Evolutionary conservation across 768 basidiomycete genomes (phyloP).

Genomic region (Mycena belliarum): DNA sequence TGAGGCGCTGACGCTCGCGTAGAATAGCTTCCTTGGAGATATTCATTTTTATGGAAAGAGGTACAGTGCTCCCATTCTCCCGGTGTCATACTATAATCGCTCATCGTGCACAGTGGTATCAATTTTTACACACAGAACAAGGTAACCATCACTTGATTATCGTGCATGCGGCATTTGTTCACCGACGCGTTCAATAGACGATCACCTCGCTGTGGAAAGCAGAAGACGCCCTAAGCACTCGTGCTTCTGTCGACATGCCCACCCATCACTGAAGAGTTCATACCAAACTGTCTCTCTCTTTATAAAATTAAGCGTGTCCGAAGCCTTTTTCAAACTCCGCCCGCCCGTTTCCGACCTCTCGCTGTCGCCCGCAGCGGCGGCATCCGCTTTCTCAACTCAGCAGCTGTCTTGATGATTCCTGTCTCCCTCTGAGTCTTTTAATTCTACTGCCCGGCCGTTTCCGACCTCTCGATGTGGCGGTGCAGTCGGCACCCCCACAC

Average conservation of each 20-base stretch:
- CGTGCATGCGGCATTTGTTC: background rate
- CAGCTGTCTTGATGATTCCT: too few relatives aligned
- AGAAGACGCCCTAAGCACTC: constrained; percentile 77
- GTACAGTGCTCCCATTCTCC: constrained; percentile 34
- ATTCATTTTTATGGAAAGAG: constrained; percentile 90
- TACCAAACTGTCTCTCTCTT: too few relatives aligned
- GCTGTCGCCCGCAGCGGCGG: too few relatives aligned
- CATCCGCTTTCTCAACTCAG: too few relatives aligned
- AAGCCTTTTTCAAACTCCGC: too few relatives aligned
- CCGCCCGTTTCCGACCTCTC: too few relatives aligned
- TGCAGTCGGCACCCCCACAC: too few relatives aligned
- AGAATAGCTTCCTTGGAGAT: constrained; percentile 81
- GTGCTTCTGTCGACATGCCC: constrained; percentile 87
- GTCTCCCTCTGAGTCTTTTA: too few relatives aligned
- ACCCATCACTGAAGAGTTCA: constrained; percentile 57
- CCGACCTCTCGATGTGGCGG: too few relatives aligned
- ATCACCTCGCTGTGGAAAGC: constrained; percentile 91
- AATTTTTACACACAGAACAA: constrained; percentile 98
- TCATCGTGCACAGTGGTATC: constrained; percentile 58
- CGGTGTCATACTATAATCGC: too few relatives aligned
- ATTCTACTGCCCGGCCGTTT: too few relatives aligned
- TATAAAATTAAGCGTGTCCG: too few relatives aligned
- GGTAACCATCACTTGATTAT: constrained; percentile 37
- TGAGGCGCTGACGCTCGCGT: background rate
- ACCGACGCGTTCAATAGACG: constrained; percentile 54